Base-by-base conservation (phyloP, 176 grass and related monocot species). In the Cymbopogon citratus region DNA sequence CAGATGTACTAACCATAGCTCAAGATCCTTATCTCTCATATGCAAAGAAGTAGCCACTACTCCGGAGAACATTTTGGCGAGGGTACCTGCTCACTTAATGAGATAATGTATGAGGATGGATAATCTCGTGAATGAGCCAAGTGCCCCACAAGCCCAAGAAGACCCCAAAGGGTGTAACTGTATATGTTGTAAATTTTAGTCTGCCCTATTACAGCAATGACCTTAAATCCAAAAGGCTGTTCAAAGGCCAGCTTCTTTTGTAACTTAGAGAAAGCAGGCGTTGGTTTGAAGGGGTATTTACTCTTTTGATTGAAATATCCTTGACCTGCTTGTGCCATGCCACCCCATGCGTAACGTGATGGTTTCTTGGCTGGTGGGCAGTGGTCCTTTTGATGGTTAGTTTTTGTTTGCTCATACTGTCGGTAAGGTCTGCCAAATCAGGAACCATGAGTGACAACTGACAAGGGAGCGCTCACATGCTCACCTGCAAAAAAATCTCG, bases 21-120 rank as follows among this genome's bases (percentile, higher is more conserved):
- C 93, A 99, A 88, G 97, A 99, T 83, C 97, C 80, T 34, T 99
- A 99, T 79, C 89, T 99, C 43, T 90, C 93, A 51, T 99, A 93
- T 91, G 85, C 87, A 44, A 99, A 99, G 89, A 91, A 84, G 85
- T 99, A 96, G 87, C 40, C 60, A 21, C 74, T 18, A 19, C 27
- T 9, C 27, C 60, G 21, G 60, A 38, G 6, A 79, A 52, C 2
- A 74, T 80, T 85, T 80, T 89, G 61, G 62, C 14, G 31, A 62
- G 62, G 39, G 33, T 40, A 40, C 59, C 16, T 71, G 60, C 56
- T 63, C 6, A n/a, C 46, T 21, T 11, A 69, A 77, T 81, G 77
- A 61, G 63, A 85, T 81, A 66, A 60, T 85, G 51, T 71, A 41
- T 38, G 84, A 61, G 72, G 45, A 45, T 61, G 83, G 19, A 75